Percentiles rank a stretch among this genome's conserved stretches.
Evolutionary conservation across 768 basidiomycete species (phyloP).

Genomic region (Rhizopogon salebrosus): DNA sequence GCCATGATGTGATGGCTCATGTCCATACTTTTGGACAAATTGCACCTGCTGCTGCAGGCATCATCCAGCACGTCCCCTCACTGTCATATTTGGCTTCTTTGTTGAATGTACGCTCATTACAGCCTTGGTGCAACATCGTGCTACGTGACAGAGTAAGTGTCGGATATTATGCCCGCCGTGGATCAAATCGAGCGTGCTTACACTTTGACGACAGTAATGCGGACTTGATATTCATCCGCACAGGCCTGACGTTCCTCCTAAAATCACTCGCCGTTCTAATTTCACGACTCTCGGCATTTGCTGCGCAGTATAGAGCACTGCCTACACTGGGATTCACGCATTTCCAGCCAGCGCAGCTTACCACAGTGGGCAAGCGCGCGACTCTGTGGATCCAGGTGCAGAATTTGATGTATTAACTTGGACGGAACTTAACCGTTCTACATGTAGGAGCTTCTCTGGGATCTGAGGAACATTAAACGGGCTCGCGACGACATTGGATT

Average conservation of each 20-base stretch:
- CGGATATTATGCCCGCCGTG: background rate
- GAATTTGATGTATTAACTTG: background rate
- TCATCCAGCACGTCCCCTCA: conserved; percentile 71
- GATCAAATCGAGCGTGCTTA: background rate
- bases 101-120: conserved; percentile 10
- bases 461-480: conserved; percentile 86
- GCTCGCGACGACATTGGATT: conserved; percentile 92
- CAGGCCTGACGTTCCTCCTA: conserved; percentile 79
- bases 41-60: conserved; percentile 91
- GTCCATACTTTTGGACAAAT: conserved; percentile 95
- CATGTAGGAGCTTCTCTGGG: conserved; percentile 86
- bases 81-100: conserved; percentile 6
- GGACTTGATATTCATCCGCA: conserved; percentile 93
- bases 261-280: conserved; percentile 88
- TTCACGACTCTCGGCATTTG: conserved; percentile 81
- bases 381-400: conserved; percentile 91
- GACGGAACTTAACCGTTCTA: background rate
- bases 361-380: conserved; percentile 95
- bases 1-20: conserved; percentile 99
- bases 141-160: conserved; percentile 94
- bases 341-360: conserved; percentile 97
- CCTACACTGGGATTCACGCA: conserved; percentile 98
- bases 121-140: conserved; percentile 97
- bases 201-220: conserved; percentile 67
- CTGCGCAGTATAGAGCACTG: conserved; percentile 77